A percentile compares a stretch with the other conserved stretches of the same genome.
Conservation (phyloP, 257 asterid species). For the Primulina huaijiensis region DNA sequence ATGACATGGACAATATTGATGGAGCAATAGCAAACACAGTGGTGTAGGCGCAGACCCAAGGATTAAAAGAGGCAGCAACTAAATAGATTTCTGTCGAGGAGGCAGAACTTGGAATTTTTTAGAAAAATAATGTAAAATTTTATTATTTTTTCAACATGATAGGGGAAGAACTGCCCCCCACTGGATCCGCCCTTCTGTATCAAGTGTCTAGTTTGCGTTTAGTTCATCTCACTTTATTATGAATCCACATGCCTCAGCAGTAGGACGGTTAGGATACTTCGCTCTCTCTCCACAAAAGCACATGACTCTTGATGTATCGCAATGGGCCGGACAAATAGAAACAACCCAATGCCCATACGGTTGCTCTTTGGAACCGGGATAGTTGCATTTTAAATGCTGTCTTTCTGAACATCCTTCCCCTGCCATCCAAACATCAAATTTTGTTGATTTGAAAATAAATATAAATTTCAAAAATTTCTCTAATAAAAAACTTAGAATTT, state of each 20-base stretch:
- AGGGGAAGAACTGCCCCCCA: neutral
- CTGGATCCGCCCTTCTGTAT: neutral
- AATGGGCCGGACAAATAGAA: slow-evolving; percentile 77
- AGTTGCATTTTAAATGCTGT: slow-evolving; percentile 65
- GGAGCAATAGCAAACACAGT: slow-evolving; percentile 12
- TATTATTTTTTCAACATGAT: neutral
- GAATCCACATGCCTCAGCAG: slow-evolving; percentile 85
- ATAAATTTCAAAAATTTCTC: neutral
- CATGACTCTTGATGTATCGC: slow-evolving; percentile 90
- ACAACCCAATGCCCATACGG: slow-evolving; percentile 94
- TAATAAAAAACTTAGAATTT: neutral
- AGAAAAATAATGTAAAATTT: neutral
- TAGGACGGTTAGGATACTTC: slow-evolving; percentile 90
- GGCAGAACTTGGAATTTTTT: neutral
- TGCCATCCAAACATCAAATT: slow-evolving; percentile 34
- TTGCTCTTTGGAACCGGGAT: slow-evolving; percentile 46
- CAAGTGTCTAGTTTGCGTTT: slow-evolving; percentile 21
- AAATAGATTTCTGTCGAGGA: neutral
- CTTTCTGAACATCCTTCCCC: slow-evolving; percentile 88
- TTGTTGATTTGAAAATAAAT: slow-evolving; percentile 5
- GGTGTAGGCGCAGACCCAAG: neutral
- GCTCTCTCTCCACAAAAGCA: slow-evolving; percentile 98
- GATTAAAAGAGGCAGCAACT: neutral
- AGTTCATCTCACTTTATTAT: slow-evolving; percentile 53
- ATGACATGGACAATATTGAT: slow-evolving; percentile 10